Conservation (phyloP, 805 yeast genomes). For the Cyberlindnera mycetangii region DNA sequence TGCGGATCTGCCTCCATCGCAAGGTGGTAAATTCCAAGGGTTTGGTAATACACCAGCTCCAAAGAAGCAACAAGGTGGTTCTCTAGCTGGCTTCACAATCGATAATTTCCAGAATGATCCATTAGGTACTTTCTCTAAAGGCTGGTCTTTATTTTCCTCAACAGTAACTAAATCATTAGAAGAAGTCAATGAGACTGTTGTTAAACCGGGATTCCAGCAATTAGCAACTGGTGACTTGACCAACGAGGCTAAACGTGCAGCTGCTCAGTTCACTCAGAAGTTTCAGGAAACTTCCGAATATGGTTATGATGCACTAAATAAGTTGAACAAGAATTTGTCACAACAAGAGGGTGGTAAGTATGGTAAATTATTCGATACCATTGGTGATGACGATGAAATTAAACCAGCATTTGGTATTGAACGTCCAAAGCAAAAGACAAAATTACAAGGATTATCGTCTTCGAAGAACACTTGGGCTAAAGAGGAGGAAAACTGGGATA, state of each 20-base stretch:
- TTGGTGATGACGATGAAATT: conserved; percentile 39
- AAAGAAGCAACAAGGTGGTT: conserved; percentile 31
- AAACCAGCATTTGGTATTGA: conserved; percentile 67
- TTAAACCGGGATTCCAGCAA: conserved; percentile 86
- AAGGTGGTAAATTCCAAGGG: conserved; percentile 91
- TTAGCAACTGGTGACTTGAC: conserved; percentile 78
- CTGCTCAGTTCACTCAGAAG: conserved; percentile 93
- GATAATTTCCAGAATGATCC: conserved; percentile 82
- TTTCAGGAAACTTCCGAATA: conserved; percentile 84
- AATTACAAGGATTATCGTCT: conserved; percentile 47
- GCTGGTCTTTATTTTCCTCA: conserved; percentile 92
- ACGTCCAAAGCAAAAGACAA: conserved; percentile 58
- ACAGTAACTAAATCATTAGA: conserved; percentile 78
- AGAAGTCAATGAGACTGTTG: conserved; percentile 84
- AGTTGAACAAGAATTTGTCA: conserved; percentile 36
- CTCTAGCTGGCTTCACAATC: conserved; percentile 55
- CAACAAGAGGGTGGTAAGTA: conserved; percentile 39
- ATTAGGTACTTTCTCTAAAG: conserved; percentile 82
- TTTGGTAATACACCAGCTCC: conserved; percentile 81
- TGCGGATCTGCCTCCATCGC: conserved; percentile 79
- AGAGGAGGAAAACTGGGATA: conserved; percentile 68
- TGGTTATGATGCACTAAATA: conserved; percentile 61
- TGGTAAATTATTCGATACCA: conserved; percentile 55
- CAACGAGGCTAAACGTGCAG: conserved; percentile 83
- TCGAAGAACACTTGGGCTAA: conserved; percentile 39